Evolutionary conservation across 495 filamentous ascomycete species (phyloP).

Genomic region (Echria macrotheca): DNA sequence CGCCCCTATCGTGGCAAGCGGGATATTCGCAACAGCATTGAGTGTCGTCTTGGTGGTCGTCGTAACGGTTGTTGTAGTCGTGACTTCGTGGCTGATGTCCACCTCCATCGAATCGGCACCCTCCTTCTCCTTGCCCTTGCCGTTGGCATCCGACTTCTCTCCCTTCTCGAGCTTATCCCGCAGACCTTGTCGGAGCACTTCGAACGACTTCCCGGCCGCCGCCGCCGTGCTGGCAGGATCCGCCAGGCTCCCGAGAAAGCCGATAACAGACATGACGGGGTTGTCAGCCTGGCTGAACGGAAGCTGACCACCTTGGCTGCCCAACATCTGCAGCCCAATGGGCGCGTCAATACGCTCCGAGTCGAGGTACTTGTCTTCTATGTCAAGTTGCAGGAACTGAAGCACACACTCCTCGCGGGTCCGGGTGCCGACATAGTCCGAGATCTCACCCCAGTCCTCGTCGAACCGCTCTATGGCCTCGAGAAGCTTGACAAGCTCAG

Average conservation of each 20-base stretch:
- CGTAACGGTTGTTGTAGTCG: conserved; percentile 34
- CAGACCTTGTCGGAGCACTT: conserved; percentile 73
- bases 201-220: conserved; percentile 76
- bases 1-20: conserved; percentile 77
- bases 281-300: conserved; percentile 89
- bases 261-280: conserved; percentile 89
- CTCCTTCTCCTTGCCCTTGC: conserved; percentile 52
- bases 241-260: conserved; percentile 82
- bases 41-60: conserved; percentile 40
- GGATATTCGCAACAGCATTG: conserved; percentile 62
- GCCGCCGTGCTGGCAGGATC: conserved; percentile 85
- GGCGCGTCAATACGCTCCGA: conserved; percentile 58
- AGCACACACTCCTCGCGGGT: conserved; percentile 95
- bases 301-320: conserved; percentile 61
- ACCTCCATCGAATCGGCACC: conserved; percentile 52
- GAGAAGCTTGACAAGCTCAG: conserved; percentile 75
- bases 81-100: conserved; percentile 39
- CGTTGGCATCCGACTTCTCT: conserved; percentile 45
- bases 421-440: conserved; percentile 82
- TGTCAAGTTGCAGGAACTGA: conserved; percentile 88
- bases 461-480: conserved; percentile 88
- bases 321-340: conserved; percentile 55
- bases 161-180: conserved; percentile 67
- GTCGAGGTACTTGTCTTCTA: conserved; percentile 84
- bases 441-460: conserved; percentile 90